These are phyloP conservation scores for Aspergillus sergii DNA, from an alignment of 2,329 filamentous ascomycete species.

Conservation along the genomic window DNA sequence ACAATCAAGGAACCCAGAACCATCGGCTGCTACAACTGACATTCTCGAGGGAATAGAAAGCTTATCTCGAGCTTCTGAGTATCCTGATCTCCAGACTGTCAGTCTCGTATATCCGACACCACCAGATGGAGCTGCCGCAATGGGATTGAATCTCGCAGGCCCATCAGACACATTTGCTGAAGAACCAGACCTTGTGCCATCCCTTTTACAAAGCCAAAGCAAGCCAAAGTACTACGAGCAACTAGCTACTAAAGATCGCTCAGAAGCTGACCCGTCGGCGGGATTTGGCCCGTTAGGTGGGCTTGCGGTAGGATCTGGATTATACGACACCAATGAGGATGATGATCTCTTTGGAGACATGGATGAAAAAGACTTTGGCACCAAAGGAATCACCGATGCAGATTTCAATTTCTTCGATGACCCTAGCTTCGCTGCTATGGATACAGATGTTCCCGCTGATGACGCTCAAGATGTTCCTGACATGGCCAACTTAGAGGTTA, in stretches of 20 bases:
- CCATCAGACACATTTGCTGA: constrained; percentile 37
- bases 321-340: constrained; percentile 46
- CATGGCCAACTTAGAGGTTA: constrained; percentile 14
- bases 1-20: constrained; percentile 28
- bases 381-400: constrained; percentile 61
- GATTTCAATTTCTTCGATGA: constrained; percentile 69
- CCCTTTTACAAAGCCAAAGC: constrained; percentile 18
- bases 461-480: constrained; percentile 18
- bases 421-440: constrained; percentile 41
- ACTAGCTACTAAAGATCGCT: constrained; percentile 12
- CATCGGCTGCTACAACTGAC: constrained; percentile 28
- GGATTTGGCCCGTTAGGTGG: constrained; percentile 29
- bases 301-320: constrained; percentile 39
- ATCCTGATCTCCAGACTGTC: constrained; percentile 43
- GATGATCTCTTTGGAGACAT: constrained; percentile 64
- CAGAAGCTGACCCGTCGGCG: constrained; percentile 25
- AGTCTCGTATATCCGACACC: constrained; percentile 57
- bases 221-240: constrained; percentile 18
- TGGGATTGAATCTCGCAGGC: constrained; percentile 31
- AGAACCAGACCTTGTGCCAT: constrained; percentile 26
- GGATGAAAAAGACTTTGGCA: constrained; percentile 55
- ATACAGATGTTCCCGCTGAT: constrained; percentile 16
- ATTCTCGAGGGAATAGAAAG: constrained; percentile 38
- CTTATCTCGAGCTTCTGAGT: constrained; percentile 41
- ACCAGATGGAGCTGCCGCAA: constrained; percentile 49